A percentile compares a stretch with the other conserved stretches of the same genome.
These are phyloP conservation scores for Boletellus deceptivus DNA, from an alignment of 1,284 basidiomycete genomes.

Conservation along the genomic window DNA sequence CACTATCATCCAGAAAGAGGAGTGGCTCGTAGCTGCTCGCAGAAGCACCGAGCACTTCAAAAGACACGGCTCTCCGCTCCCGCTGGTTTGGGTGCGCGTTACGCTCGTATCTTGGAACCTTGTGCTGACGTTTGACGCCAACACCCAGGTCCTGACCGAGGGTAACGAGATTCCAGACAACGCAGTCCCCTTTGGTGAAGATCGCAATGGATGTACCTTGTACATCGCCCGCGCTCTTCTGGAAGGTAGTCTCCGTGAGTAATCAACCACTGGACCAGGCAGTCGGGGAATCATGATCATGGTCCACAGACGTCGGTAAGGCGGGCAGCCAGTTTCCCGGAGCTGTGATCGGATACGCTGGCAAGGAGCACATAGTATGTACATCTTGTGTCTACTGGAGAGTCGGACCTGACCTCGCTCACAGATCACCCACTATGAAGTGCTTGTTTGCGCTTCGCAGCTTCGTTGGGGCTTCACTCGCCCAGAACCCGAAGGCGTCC, in stretches of 20 bases:
- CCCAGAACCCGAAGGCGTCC: slow-evolving; percentile 7
- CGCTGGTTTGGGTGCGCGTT: slow-evolving; percentile 30
- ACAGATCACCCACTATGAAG: slow-evolving; percentile 30
- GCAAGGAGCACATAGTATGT: slow-evolving; percentile 29
- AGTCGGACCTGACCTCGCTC: not conserved
- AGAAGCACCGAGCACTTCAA: slow-evolving; percentile 31
- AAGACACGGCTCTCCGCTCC: slow-evolving; percentile 28
- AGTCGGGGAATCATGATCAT: too few species aligned
- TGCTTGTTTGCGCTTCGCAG: slow-evolving; percentile 35
- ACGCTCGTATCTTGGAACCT: not conserved
- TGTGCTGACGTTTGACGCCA: not conserved
- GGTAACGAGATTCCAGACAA: slow-evolving; percentile 32
- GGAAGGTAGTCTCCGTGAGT: slow-evolving; percentile 25
- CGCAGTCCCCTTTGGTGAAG: slow-evolving; percentile 34
- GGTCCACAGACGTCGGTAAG: slow-evolving; percentile 28
- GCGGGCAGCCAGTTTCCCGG: slow-evolving; percentile 27
- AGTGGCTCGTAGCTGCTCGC: slow-evolving; percentile 30
- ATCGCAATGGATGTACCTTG: slow-evolving; percentile 28
- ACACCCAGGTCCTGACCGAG: slow-evolving; percentile 29
- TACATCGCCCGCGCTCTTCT: slow-evolving; percentile 35
- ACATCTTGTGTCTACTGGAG: not conserved
- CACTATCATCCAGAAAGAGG: slow-evolving; percentile 22
- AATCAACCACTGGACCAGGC: not conserved
- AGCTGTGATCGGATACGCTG: slow-evolving; percentile 30
- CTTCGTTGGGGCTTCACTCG: slow-evolving; percentile 33